Evolutionary conservation across 2,329 filamentous ascomycete species (phyloP).

Genomic region (Beauveria varroae): DNA sequence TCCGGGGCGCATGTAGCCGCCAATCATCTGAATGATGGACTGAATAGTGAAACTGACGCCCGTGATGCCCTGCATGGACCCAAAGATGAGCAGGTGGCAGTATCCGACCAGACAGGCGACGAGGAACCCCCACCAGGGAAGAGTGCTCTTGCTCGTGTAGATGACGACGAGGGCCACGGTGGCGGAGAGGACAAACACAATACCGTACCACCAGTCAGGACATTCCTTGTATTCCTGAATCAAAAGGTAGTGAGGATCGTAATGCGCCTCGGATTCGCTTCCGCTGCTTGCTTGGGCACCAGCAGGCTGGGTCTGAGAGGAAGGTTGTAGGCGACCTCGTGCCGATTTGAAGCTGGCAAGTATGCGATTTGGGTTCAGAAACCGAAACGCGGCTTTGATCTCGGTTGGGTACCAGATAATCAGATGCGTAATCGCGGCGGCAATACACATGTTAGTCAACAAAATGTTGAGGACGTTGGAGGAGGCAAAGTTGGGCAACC

Average conservation of each 20-base stretch:
- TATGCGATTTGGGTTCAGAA: slow-evolving; percentile 1
- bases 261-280: slow-evolving; percentile 13
- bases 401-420: slow-evolving; percentile 19
- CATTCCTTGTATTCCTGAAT: slow-evolving; percentile 31
- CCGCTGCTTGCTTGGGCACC: not conserved
- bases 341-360: not conserved
- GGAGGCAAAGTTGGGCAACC: slow-evolving; percentile 34
- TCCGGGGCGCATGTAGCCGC: slow-evolving; percentile 36
- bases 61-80: slow-evolving; percentile 28
- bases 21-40: slow-evolving; percentile 37
- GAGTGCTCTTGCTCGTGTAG: slow-evolving; percentile 21
- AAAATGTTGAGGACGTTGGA: slow-evolving; percentile 33
- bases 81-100: slow-evolving; percentile 32
- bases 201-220: slow-evolving; percentile 34
- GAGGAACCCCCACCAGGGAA: slow-evolving; percentile 33
- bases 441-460: slow-evolving; percentile 37
- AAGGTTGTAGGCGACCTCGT: not conserved
- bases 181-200: slow-evolving; percentile 26
- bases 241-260: slow-evolving; percentile 37
- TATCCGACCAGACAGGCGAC: slow-evolving; percentile 27
- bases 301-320: too few species aligned
- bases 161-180: slow-evolving; percentile 30
- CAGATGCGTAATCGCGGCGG: slow-evolving; percentile 31
- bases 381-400: slow-evolving; percentile 16
- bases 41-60: slow-evolving; percentile 34